Evolutionary conservation across 2,329 filamentous ascomycete genomes (phyloP), one percentile per base, ranked within the genome.

Genomic region (Ophiostoma angusticollis): DNA sequence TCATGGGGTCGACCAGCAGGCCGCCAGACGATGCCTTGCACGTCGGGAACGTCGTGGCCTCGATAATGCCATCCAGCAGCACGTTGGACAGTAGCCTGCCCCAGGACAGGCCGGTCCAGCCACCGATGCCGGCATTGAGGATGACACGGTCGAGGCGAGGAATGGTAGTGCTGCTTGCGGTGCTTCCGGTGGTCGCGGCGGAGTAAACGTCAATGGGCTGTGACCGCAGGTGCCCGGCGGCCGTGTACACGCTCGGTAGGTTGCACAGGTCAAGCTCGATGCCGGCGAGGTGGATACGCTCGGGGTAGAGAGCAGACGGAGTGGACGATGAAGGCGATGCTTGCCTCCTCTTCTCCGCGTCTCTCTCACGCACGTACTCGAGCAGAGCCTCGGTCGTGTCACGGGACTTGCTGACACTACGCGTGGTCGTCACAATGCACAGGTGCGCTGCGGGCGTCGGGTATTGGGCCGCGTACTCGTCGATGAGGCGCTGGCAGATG

Each of bases 51-150:
- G 85, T 89, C 21, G 78, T 70, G 1, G 77, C 67, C 47, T 83
- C 70, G 9, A 80, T 55, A 42, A 81, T 62, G 40, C 86, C 77
- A 9, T 54, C 50, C 5, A 70, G 76, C 32, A 82, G 51, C 29
- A 76, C 52, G 40, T 62, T 58, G 50, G 57, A 62, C 22, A 77
- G 57, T 1, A 83, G 74, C 39, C 52, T 50, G 2, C 64, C 58
- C 74, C 78, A 95, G 56, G 84, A 63, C 42, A 93, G 56, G n/a
- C 83, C 84, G 1, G 67, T 72, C 82, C 85, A 94, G 2, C 84
- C 86, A 17, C 86, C 85, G 28, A 89, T 80, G 0, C 87, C 91
- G 13, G 89, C 89, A 58, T 95, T 95, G 55, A 84, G 79, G 27
- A 96, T 67, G 17, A 91, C 67, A 2, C 72, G 72, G 58, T 96